phyloP scores from a whole-genome alignment of 768 basidiomycete species.

The Tricholoma sp. region DNA sequence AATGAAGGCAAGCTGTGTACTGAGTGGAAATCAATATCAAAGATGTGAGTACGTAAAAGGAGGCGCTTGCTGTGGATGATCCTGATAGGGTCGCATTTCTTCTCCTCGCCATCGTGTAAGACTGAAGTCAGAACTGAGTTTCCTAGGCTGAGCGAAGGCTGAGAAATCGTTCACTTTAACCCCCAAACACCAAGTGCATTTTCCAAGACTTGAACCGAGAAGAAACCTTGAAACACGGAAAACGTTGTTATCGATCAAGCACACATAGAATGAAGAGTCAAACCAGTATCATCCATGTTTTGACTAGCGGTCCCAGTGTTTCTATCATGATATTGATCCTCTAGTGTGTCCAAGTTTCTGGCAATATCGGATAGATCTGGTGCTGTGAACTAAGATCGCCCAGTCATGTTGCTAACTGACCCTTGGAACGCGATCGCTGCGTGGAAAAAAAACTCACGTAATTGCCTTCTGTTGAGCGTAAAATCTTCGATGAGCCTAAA shows the following conservation, averaged over 20 bases:
- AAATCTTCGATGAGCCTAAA: slow-evolving; percentile 6
- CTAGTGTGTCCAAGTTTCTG: slow-evolving; percentile 58
- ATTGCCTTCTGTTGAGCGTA: slow-evolving; percentile 31
- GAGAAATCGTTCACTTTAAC: slow-evolving; percentile 48
- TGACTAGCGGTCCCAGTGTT: slow-evolving; percentile 40
- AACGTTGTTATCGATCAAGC: background rate
- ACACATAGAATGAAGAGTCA: background rate
- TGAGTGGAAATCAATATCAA: slow-evolving; percentile 22
- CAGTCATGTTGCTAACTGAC: slow-evolving; percentile 2
- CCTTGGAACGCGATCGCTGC: background rate
- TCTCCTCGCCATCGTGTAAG: slow-evolving; percentile 84
- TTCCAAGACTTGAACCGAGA: slow-evolving; percentile 87
- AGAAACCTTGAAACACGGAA: slow-evolving; percentile 56
- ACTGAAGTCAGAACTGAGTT: slow-evolving; percentile 31
- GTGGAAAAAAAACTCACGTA: slow-evolving; percentile 29
- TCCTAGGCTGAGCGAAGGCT: slow-evolving; percentile 2
- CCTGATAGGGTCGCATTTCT: slow-evolving; percentile 71
- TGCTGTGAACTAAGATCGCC: slow-evolving; percentile 56
- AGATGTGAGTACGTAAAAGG: slow-evolving; percentile 10
- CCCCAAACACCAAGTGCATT: slow-evolving; percentile 83
- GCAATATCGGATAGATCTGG: slow-evolving; percentile 78
- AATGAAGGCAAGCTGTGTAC: slow-evolving; percentile 81
- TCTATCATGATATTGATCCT: slow-evolving; percentile 50
- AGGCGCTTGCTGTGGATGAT: slow-evolving; percentile 65
- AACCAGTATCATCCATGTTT: slow-evolving; percentile 93